Base-by-base conservation (phyloP, 208 protist genomes). In the Crithidia thermophila region DNA sequence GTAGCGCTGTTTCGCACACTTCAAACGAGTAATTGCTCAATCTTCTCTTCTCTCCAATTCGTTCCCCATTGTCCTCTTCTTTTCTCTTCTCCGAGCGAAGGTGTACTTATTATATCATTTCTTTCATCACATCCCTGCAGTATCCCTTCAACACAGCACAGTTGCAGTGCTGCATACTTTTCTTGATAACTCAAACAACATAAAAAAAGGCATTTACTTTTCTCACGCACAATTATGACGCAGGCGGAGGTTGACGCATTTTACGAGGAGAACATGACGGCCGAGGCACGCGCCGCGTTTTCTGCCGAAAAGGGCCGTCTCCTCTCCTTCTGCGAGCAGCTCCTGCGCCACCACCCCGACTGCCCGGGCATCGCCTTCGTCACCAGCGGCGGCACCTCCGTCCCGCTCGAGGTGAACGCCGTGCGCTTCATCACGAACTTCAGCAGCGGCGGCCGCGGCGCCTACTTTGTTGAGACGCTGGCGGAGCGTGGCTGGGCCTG, bases 361-460 rank as follows among this genome's bases (percentile, higher is more conserved):
- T 85, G 77, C 64, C 61, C 67, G 11, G 87, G 90, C 7, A 53
- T 96, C 28, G 85, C 82, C 25, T 81, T 91, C 58, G 71, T 96
- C 67, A 93, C 90, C 3, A 91, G 87, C 58, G 90, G 90, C 18
- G 87, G 87, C 37, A 96, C 90, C 3, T 64, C 67, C 5, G 87
- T 93, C 27, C 85, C 90, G 4, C 72, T 96, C 7, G 90, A 96
- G 76, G 72, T 84, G n/a, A 87, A 93, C 57, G 77, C 90, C 18
- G 90, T 96, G 20, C 90, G 90, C 66, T 94, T 79, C 61, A 39
- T 96, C 46, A 86, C 82, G 18, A 96, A 96, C 79, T 93, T 95
- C 57, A 93, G 87, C 75, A 84, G 75, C 51, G 90, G 90, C 58
- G 81, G 79, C 28, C 87, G 90, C 43, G 90, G 90, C 13, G 90